Conservation (phyloP, 2,329 filamentous ascomycete genomes). For the Curvularia verruculosa region DNA sequence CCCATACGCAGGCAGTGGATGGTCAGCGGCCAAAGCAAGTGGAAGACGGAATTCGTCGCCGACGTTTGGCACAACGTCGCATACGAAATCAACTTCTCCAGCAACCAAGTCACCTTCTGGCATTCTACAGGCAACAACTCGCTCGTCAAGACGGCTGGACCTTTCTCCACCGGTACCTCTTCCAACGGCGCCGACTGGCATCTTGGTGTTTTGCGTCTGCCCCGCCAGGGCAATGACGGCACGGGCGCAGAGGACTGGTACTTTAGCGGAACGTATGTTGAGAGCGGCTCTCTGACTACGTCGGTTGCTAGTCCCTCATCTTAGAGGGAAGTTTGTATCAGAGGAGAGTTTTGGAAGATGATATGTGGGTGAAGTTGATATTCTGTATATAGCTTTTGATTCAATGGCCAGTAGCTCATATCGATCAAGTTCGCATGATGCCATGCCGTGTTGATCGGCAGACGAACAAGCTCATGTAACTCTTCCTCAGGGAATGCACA, state of each 20-base stretch:
- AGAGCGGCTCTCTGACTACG: constrained; percentile 58
- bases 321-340: neutral
- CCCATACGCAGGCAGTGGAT: constrained; percentile 62
- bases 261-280: constrained; percentile 74
- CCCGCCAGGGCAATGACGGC: constrained; percentile 61
- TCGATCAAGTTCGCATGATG: too few relatives aligned
- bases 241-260: constrained; percentile 68
- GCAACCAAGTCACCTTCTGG: constrained; percentile 69
- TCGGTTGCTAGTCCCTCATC: constrained; percentile 36
- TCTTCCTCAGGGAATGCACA: too few relatives aligned
- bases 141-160: constrained; percentile 64
- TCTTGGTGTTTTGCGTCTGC: constrained; percentile 70
- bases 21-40: constrained; percentile 65
- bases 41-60: constrained; percentile 66
- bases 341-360: neutral
- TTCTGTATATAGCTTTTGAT: constrained; percentile 2
- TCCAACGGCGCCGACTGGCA: constrained; percentile 77
- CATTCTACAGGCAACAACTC: constrained; percentile 68
- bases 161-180: constrained; percentile 65
- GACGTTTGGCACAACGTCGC: constrained; percentile 77
- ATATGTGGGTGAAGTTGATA: neutral
- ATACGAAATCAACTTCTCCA: constrained; percentile 73
- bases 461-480: too few relatives aligned
- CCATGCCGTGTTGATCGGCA: too few relatives aligned
- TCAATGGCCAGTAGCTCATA: too few relatives aligned